Evolutionary conservation across 2,329 filamentous ascomycete genomes (phyloP), one percentile per base, ranked within the genome.

Genomic region (Leptosphaerulina australis): DNA sequence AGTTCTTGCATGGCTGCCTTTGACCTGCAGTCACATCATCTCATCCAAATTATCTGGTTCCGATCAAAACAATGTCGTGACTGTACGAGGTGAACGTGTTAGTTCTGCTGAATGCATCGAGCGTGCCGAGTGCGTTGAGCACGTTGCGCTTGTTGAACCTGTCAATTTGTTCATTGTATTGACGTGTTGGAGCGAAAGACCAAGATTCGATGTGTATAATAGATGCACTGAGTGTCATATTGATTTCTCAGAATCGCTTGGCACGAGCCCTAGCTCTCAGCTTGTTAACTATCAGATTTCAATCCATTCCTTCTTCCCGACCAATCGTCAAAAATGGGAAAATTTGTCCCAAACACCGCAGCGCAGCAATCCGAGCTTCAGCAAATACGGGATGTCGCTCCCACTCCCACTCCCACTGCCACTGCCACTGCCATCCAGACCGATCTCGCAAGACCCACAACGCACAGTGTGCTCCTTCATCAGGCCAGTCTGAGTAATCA

Each of bases 401-500:
- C n/a, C n/a, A n/a, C n/a, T n/a, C n/a, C n/a, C n/a, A n/a, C n/a
- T n/a, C n/a, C n/a, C n/a, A n/a, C n/a, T n/a, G n/a, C n/a, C n/a
- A n/a, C 17, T 34, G 9, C 17, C 10, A 11, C 31, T 20, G 15
- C 31, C 15, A 17, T 20, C 12, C 18, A 24, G 53, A 60, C 55
- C 52, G 40, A 63, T 63, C 47, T 53, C 48, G 37, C 55, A 60
- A 59, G 47, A 52, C 44, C 59, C 34, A 61, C 53, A 36, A 59
- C 52, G 53, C 62, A 63, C 18, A 53, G 64, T 30, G 33, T 46
- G 39, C 44, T 52, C 43, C 52, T 64, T 28, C 58, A 62, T 40
- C n/a, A 60, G 39, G 60, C 48, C 40, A 60, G 61, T 41, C 60
- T 68, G 43, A 25, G 53, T 41, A 47, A n/a, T 49, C 29, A 30